Evolutionary conservation across 495 filamentous ascomycete genomes (phyloP).

Genomic region (Halenospora varia): DNA sequence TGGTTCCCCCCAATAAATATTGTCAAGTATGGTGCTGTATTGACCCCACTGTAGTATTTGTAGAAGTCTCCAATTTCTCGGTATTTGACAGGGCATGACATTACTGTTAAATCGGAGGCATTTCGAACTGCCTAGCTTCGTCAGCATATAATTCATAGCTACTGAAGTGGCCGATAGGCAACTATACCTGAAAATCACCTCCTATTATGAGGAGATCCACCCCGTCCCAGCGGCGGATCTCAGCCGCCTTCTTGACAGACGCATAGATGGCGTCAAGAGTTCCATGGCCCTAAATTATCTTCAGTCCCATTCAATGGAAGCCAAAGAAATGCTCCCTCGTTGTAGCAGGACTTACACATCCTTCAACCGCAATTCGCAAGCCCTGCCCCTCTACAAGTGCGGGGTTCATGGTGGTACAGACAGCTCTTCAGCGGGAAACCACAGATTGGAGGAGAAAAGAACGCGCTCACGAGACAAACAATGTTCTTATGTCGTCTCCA

Average conservation of each 20-base stretch:
- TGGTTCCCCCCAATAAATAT: slow-evolving; percentile 94
- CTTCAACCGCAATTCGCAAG: slow-evolving; percentile 61
- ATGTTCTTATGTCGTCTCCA: neutral
- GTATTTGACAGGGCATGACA: slow-evolving; percentile 83
- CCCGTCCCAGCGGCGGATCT: slow-evolving; percentile 64
- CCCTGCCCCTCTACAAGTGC: slow-evolving; percentile 30
- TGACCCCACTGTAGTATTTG: slow-evolving; percentile 80
- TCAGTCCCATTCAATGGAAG: neutral
- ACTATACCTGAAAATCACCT: slow-evolving; percentile 85
- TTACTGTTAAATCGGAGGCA: slow-evolving; percentile 75
- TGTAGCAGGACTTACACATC: slow-evolving; percentile 73
- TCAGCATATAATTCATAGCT: too few species aligned
- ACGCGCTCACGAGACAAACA: neutral
- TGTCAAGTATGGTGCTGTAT: slow-evolving; percentile 79
- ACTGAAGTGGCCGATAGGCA: too few species aligned
- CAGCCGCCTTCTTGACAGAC: slow-evolving; percentile 57
- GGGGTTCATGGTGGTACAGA: slow-evolving; percentile 10
- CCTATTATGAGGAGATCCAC: slow-evolving; percentile 85
- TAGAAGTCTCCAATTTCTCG: slow-evolving; percentile 84
- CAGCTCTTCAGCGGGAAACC: too few species aligned
- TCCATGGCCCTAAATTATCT: slow-evolving; percentile 70
- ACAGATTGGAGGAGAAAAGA: neutral
- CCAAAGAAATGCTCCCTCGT: too few species aligned
- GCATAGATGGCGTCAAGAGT: slow-evolving; percentile 87
- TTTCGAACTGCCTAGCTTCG: slow-evolving; percentile 72